These are phyloP conservation scores for Pleurotus eryngii DNA, from an alignment of 768 basidiomycete species.

Conservation along the genomic window DNA sequence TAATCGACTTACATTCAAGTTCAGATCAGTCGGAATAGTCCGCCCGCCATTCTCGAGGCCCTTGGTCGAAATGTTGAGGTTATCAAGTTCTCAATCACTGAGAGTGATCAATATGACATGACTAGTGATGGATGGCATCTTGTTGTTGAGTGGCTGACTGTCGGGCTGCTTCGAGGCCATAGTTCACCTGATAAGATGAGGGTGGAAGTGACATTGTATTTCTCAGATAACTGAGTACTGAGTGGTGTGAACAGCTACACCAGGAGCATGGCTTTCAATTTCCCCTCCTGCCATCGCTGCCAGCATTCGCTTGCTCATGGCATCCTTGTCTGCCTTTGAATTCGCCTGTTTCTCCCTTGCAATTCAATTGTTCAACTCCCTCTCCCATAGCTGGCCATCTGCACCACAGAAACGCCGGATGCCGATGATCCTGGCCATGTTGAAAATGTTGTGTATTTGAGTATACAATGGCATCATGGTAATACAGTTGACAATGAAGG, in stretches of 20 bases:
- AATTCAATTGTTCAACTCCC: not conserved
- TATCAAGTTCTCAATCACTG: not conserved
- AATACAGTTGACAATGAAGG: not conserved
- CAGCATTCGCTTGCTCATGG: too few species aligned
- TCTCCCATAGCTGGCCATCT: not conserved
- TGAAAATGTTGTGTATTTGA: constrained; percentile 2
- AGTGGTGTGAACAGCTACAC: too few species aligned
- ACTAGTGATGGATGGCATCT: not conserved
- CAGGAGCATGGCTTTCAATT: too few species aligned
- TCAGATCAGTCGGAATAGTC: not conserved
- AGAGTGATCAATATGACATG: not conserved
- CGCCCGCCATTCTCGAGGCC: not conserved
- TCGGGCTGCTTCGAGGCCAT: not conserved
- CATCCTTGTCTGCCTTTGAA: too few species aligned
- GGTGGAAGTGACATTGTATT: not conserved
- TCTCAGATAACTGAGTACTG: not conserved
- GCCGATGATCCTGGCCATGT: constrained; percentile 5
- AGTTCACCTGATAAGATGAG: constrained; percentile 3
- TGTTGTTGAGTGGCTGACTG: not conserved
- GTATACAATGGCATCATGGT: constrained; percentile 13
- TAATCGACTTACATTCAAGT: not conserved
- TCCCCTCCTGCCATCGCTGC: too few species aligned
- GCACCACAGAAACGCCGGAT: not conserved
- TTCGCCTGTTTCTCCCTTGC: not conserved
- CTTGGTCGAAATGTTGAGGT: not conserved